Evolutionary conservation across 148 eudicot genomes (phyloP).

Genomic region (Camellia sinensis): DNA sequence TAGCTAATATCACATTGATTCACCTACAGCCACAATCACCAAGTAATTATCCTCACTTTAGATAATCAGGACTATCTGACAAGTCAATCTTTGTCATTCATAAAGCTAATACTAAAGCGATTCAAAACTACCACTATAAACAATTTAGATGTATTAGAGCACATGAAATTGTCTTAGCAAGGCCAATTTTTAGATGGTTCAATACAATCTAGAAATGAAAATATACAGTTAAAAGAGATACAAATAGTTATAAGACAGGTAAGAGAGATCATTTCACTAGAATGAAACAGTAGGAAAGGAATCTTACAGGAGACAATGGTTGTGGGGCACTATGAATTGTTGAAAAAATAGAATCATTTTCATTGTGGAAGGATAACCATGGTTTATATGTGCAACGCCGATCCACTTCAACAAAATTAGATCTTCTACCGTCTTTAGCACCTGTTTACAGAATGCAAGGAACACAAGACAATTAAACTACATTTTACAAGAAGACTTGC

Average conservation of each 20-base stretch:
- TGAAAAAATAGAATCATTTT: conserved; percentile 15
- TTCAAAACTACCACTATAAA: background rate
- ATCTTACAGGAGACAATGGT: conserved; percentile 36
- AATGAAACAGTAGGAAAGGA: background rate
- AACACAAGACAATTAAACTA: background rate
- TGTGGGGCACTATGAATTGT: conserved; percentile 16
- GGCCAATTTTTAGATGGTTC: too few relatives aligned
- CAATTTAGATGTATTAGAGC: too few relatives aligned
- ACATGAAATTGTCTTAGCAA: too few relatives aligned
- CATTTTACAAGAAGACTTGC: too few relatives aligned
- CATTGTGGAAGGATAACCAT: conserved; percentile 21
- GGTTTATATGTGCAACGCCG: conserved; percentile 43
- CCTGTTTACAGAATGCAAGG: conserved; percentile 28
- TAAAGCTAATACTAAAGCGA: background rate
- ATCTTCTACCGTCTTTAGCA: conserved; percentile 23
- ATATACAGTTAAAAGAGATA: background rate
- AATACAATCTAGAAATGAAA: background rate
- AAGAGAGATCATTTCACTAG: background rate
- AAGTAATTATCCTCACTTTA: background rate
- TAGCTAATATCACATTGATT: conserved; percentile 41
- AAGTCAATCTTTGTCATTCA: background rate
- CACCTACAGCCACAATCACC: conserved; percentile 29
- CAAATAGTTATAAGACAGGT: background rate
- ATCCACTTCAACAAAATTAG: conserved; percentile 18
- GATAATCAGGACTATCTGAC: background rate